Evolutionary conservation across 805 yeast genomes (phyloP).

Genomic region (Zygosaccharomyces rouxii): DNA sequence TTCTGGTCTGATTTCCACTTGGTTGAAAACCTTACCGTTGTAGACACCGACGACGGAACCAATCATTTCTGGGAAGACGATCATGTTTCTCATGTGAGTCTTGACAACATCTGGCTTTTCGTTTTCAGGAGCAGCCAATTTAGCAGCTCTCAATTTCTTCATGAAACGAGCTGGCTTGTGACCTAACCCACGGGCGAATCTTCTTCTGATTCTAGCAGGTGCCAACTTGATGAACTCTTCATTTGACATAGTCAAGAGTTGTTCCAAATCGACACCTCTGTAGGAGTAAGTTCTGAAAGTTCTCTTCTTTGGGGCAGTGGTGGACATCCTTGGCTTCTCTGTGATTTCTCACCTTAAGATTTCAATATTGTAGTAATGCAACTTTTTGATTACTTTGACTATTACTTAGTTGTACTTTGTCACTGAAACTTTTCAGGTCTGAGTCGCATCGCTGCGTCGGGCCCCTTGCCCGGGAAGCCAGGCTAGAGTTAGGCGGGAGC

Average conservation of each 20-base stretch:
- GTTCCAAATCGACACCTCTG: conserved; percentile 98
- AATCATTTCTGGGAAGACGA: conserved; percentile 99
- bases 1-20: conserved; percentile 97
- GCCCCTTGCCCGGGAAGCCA: not conserved
- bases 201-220: conserved; percentile 99
- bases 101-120: conserved; percentile 98
- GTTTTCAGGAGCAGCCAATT: conserved; percentile 79
- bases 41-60: conserved; percentile 98
- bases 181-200: conserved; percentile 96
- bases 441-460: conserved; percentile 1
- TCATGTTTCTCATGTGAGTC: conserved; percentile 99
- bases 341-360: not conserved
- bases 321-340: conserved; percentile 22
- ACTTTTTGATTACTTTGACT: not conserved
- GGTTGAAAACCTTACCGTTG: conserved; percentile 99
- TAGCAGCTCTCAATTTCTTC: conserved; percentile 97
- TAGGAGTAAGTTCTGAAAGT: conserved; percentile 92
- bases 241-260: conserved; percentile 87
- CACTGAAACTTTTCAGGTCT: not conserved
- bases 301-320: conserved; percentile 65
- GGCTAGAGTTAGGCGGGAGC: not conserved
- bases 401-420: not conserved
- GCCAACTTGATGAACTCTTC: conserved; percentile 97
- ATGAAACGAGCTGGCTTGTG: conserved; percentile 92
- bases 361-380: not conserved